Evolutionary conservation across 768 basidiomycete genomes (phyloP).

Genomic region (Tulasnella calospora): DNA sequence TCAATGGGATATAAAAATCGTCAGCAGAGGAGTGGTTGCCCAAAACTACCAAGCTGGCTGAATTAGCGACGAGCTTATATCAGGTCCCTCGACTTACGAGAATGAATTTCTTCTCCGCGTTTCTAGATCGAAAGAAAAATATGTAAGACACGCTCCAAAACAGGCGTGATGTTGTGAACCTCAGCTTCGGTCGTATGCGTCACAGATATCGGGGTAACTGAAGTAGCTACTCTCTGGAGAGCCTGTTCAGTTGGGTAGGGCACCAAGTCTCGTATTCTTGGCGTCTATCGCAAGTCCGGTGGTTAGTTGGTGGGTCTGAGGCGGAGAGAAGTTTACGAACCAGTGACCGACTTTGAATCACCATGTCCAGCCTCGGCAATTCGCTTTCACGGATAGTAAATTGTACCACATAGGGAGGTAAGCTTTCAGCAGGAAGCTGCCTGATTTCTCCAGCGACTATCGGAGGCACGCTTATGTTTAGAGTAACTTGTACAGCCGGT

Average conservation of each 20-base stretch:
- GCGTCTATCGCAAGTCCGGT: background rate
- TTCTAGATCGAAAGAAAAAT: background rate
- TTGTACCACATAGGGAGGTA: background rate
- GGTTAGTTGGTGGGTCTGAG: background rate
- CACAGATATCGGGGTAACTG: background rate
- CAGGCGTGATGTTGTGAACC: background rate
- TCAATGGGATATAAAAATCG: background rate
- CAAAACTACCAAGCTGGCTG: background rate
- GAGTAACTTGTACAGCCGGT: background rate
- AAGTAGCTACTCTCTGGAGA: background rate
- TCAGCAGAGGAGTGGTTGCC: background rate
- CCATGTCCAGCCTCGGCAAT: background rate
- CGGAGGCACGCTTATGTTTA: background rate
- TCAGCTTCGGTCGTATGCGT: background rate
- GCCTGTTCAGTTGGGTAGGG: background rate
- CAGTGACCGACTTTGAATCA: background rate
- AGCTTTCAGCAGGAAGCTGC: background rate
- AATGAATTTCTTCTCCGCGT: background rate
- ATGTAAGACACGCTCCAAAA: background rate
- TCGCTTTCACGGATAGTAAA: background rate
- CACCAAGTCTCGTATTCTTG: background rate
- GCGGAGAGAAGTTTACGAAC: background rate
- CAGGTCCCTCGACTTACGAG: background rate
- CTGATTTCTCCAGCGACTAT: background rate
- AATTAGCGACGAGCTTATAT: background rate